Conservation (phyloP, 805 yeast species). For the Zygotorulaspora sp. region DNA sequence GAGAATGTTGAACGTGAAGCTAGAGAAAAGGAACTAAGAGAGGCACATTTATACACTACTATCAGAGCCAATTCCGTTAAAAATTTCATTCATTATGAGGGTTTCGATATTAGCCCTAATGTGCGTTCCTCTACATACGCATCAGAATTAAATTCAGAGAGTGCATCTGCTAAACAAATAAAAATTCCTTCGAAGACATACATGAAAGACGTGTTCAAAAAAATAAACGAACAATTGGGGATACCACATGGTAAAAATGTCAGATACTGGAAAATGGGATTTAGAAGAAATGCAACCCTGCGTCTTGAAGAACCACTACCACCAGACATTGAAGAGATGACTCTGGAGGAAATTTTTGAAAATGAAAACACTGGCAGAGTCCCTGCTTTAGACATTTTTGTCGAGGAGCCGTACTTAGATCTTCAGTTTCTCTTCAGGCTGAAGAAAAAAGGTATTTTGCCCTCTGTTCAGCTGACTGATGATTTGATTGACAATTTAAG, state of each 20-base stretch:
- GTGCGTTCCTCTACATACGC: slow-evolving; percentile 43
- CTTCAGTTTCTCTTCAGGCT: slow-evolving; percentile 19
- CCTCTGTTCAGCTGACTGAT: slow-evolving; percentile 15
- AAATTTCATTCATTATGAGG: slow-evolving; percentile 57
- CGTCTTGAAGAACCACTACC: slow-evolving; percentile 50
- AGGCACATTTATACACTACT: slow-evolving; percentile 58
- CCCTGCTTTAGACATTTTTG: slow-evolving; percentile 50
- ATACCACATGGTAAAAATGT: slow-evolving; percentile 37
- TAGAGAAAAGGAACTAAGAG: slow-evolving; percentile 59
- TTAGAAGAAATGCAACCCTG: slow-evolving; percentile 65
- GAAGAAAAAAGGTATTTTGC: slow-evolving; percentile 14
- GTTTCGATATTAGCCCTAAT: slow-evolving; percentile 75
- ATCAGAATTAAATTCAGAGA: slow-evolving; percentile 44
- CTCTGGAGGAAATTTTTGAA: slow-evolving; percentile 50
- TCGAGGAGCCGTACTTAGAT: slow-evolving; percentile 52
- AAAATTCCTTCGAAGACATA: slow-evolving; percentile 55
- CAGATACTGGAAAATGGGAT: slow-evolving; percentile 60
- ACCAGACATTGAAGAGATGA: slow-evolving; percentile 29
- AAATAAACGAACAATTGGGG: slow-evolving; percentile 45
- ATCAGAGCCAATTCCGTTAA: slow-evolving; percentile 52
- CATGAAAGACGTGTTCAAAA: slow-evolving; percentile 46
- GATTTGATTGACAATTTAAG: slow-evolving; percentile 25
- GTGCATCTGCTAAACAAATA: slow-evolving; percentile 44
- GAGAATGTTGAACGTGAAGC: slow-evolving; percentile 57
- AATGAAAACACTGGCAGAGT: slow-evolving; percentile 42